Base-by-base conservation (phyloP, 2,329 filamentous ascomycete genomes). In the Leptographium procerum region DNA sequence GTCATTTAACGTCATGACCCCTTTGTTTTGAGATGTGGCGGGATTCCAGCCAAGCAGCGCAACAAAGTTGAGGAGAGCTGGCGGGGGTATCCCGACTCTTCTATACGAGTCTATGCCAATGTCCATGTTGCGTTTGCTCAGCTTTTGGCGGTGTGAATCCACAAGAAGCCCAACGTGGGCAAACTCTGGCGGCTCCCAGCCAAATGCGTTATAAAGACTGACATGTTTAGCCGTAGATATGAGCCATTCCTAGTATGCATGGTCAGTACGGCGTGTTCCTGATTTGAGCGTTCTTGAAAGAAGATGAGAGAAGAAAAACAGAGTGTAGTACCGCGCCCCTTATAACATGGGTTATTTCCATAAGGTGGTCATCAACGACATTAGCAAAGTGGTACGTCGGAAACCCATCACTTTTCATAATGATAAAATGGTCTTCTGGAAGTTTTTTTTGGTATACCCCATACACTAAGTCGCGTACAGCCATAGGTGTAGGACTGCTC, bases 361-460 rank as follows among this genome's bases (percentile, higher is more conserved):
- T 99, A 61, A 87, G 77, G 70, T 96, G 89, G 67, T 99, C 94
- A 68, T 99, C 94, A 5, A 99, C 86, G 10, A 99, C 92, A 67
- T 97, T 99, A 5, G 94, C 94, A 61, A 99, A 86, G 71, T 99
- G 94, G 68, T 99, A 99, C 0, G 95, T 99, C 0, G 94, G 94
- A 63, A 88, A 88, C 0, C 91, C 91, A 69, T 99, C 94, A 0
- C 85, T 86, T 71, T 99, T 99, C 61, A 96, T 76, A 47, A 99
- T 77, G 61, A 99, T 88, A 24, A 91, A 92, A 67, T 97, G 91
- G 64, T 94, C 89, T 69, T 85, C 72, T 56, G 73, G 64, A 63
- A 78, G 68, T 66, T 74, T 72, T 68, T 80, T 79, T 72, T 78
- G 73, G 64, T 87, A 84, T 13, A 72, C 70, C 40, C 89, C 89